phyloP scores from a whole-genome alignment of 768 basidiomycete genomes.

The Sistotremastrum suecicum region DNA sequence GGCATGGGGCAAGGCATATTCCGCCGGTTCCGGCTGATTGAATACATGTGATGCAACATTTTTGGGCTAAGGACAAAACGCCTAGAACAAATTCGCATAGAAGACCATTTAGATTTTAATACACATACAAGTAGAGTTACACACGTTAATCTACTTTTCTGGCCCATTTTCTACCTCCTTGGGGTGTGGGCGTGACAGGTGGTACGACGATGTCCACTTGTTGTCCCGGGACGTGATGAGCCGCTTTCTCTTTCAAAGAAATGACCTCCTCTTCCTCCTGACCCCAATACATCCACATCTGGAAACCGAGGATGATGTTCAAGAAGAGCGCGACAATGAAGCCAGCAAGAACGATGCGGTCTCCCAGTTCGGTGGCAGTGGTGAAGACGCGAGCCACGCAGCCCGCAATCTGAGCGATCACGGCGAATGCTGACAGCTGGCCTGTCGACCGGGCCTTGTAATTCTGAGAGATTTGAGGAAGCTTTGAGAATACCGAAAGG shows the following conservation, averaged over 20 bases:
- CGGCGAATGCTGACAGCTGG: constrained; percentile 87
- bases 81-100: no score
- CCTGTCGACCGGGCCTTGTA: constrained; percentile 65
- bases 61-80: no score
- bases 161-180: constrained; percentile 53
- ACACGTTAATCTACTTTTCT: constrained; percentile 49
- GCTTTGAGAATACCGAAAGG: constrained; percentile 80
- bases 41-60: constrained; percentile 30
- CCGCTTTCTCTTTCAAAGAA: constrained; percentile 12
- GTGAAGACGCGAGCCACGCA: constrained; percentile 91
- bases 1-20: constrained; percentile 43
- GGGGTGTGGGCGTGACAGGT: constrained; percentile 25
- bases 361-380: constrained; percentile 79
- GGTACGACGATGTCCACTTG: constrained; percentile 31
- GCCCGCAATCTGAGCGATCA: constrained; percentile 74
- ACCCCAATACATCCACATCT: constrained; percentile 80
- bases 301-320: constrained; percentile 71
- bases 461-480: constrained; percentile 89
- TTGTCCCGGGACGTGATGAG: constrained; percentile 6
- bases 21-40: constrained; percentile 22
- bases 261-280: constrained; percentile 21
- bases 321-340: constrained; percentile 72
- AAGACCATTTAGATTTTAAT: no score
- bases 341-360: constrained; percentile 65
- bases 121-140: no score